These are phyloP conservation scores for Xanthoceras sorbifolium DNA, from an alignment of 345 rosid species.

Conservation along the genomic window DNA sequence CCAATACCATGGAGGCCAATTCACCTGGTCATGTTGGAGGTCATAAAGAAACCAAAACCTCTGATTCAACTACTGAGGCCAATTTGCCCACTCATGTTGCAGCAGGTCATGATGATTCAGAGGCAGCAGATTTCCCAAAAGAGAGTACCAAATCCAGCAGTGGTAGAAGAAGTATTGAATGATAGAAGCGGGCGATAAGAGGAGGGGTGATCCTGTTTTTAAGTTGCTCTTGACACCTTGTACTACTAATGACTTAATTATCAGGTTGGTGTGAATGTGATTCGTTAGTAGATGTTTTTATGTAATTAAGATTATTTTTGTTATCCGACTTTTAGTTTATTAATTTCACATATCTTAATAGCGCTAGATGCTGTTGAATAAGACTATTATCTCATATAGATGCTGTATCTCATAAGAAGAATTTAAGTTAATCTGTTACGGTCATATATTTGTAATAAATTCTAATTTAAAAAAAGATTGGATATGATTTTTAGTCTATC, in stretches of 20 bases:
- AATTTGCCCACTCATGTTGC: neutral
- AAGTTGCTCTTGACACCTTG: neutral
- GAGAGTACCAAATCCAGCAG: constrained; percentile 23
- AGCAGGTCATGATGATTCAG: neutral
- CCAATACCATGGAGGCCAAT: constrained; percentile 5
- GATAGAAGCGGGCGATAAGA: neutral
- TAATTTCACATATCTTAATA: neutral
- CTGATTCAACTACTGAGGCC: constrained; percentile 11
- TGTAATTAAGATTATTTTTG: neutral
- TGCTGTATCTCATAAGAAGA: no score
- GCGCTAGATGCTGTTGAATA: neutral
- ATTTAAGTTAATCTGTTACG: no score
- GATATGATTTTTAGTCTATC: no score
- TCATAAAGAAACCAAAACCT: constrained; percentile 17
- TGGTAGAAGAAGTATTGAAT: constrained; percentile 14
- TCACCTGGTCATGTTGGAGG: neutral
- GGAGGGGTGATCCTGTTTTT: neutral
- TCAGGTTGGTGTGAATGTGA: neutral
- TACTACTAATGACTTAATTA: neutral
- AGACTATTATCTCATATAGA: neutral
- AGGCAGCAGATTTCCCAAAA: constrained; percentile 12
- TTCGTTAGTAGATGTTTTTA: neutral
- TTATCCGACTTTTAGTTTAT: neutral
- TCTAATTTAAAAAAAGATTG: no score
- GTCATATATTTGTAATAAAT: no score